Percentiles rank a stretch among this genome's conserved stretches.
These are phyloP conservation scores for Glaciozyma antarctica DNA, from an alignment of 768 basidiomycete species.

Conservation along the genomic window DNA sequence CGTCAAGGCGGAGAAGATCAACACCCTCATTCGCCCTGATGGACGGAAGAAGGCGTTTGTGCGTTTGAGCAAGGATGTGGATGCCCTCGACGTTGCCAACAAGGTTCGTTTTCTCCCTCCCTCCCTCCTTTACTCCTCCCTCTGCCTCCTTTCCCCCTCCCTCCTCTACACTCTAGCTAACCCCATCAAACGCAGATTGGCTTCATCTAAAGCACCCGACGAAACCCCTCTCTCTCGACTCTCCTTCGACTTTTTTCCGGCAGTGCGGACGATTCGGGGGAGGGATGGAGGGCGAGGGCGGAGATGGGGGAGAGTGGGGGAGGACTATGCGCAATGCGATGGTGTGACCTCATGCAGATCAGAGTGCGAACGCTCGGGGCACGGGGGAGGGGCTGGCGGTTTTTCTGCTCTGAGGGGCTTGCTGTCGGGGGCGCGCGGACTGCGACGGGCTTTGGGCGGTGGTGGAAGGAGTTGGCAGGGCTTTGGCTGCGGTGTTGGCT, in stretches of 20 bases:
- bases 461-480: too few relatives aligned
- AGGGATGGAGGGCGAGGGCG: too few relatives aligned
- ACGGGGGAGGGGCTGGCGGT: too few relatives aligned
- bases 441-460: too few relatives aligned
- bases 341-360: too few relatives aligned
- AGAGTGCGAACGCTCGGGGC: too few relatives aligned
- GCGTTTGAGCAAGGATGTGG: constrained; percentile 85
- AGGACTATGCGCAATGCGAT: too few relatives aligned
- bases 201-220: constrained; percentile 60
- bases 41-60: constrained; percentile 99
- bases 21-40: constrained; percentile 96
- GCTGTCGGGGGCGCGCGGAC: too few relatives aligned
- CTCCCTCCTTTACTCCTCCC: constrained; percentile 47
- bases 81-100: constrained; percentile 94
- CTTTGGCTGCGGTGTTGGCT: too few relatives aligned
- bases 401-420: too few relatives aligned
- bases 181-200: constrained; percentile 56
- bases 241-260: neutral
- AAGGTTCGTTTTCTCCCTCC: constrained; percentile 49
- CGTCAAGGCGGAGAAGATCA: constrained; percentile 89
- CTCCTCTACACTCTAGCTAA: constrained; percentile 51
- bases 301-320: too few relatives aligned
- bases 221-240: neutral
- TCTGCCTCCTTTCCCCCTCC: neutral
- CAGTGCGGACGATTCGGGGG: too few relatives aligned